phyloP scores from a whole-genome alignment of 257 asterid genomes.

The Solanum chmielewskii region DNA sequence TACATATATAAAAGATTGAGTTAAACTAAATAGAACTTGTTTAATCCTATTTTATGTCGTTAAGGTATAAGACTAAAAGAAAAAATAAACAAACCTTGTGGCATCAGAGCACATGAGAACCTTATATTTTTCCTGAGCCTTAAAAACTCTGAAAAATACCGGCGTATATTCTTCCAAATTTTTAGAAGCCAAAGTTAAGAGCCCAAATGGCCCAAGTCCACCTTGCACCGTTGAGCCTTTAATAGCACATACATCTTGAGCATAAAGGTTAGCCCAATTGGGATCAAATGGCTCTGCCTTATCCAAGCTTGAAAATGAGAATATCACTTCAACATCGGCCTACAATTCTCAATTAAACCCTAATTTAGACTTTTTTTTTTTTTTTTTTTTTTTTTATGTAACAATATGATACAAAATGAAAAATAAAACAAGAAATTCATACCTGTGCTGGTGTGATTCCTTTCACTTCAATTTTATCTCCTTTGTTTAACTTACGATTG shows the following conservation, averaged over 20 bases:
- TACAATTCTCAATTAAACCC: background rate
- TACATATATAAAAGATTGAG: background rate
- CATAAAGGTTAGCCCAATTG: slow-evolving; percentile 16
- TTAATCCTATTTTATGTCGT: background rate
- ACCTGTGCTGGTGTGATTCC: slow-evolving; percentile 51
- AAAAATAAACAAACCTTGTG: background rate
- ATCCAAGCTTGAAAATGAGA: slow-evolving; percentile 26
- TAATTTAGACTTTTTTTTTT: background rate
- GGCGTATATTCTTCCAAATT: slow-evolving; percentile 30
- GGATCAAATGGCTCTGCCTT: slow-evolving; percentile 31
- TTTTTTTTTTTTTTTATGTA: background rate
- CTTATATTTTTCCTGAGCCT: background rate
- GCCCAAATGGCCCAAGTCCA: slow-evolving; percentile 46
- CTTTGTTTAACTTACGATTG: slow-evolving; percentile 7
- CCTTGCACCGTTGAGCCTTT: slow-evolving; percentile 28
- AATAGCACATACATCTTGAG: slow-evolving; percentile 27
- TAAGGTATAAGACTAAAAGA: background rate
- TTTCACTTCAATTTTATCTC: slow-evolving; percentile 12
- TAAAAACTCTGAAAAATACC: slow-evolving; percentile 26
- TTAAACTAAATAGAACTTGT: background rate
- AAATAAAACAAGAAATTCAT: background rate
- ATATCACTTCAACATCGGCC: slow-evolving; percentile 40
- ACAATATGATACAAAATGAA: no score
- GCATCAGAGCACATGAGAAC: slow-evolving; percentile 36
- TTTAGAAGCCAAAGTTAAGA: slow-evolving; percentile 30